Conservation (phyloP, 2,329 filamentous ascomycete species). For the Ophiocordyceps robertsii region DNA sequence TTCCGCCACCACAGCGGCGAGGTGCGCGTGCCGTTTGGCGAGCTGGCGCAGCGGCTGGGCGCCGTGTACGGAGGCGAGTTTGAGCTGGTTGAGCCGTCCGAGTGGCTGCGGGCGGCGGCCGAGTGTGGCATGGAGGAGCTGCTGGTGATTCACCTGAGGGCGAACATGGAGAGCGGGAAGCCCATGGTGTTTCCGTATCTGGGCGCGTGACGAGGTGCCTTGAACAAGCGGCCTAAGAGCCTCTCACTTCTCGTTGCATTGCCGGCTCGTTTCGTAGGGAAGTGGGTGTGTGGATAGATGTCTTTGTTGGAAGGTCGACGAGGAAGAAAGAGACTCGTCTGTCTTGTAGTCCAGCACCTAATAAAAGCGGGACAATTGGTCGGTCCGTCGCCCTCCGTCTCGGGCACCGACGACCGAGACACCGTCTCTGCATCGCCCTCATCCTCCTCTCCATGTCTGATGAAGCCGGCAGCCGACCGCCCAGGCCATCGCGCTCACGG, state of each 20-base stretch:
- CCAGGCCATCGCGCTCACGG: conserved; percentile 11
- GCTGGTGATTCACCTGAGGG: neutral
- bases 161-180: neutral
- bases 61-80: neutral
- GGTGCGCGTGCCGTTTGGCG: neutral
- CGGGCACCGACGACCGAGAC: too few species aligned
- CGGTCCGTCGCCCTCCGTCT: too few species aligned
- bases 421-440: too few species aligned
- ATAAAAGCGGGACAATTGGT: too few species aligned
- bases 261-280: too few species aligned
- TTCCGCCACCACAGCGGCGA: neutral
- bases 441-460: too few species aligned
- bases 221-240: too few species aligned
- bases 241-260: too few species aligned
- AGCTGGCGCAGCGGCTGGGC: neutral
- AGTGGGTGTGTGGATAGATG: too few species aligned
- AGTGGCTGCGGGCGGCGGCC: neutral
- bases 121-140: neutral
- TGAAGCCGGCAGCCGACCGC: too few species aligned
- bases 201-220: neutral
- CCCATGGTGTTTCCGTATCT: neutral
- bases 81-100: neutral
- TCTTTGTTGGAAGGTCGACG: conserved; percentile 1
- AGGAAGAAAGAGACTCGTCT: too few species aligned
- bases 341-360: too few species aligned